Base-by-base conservation (phyloP, 257 asterid species). In the Avicennia marina region DNA sequence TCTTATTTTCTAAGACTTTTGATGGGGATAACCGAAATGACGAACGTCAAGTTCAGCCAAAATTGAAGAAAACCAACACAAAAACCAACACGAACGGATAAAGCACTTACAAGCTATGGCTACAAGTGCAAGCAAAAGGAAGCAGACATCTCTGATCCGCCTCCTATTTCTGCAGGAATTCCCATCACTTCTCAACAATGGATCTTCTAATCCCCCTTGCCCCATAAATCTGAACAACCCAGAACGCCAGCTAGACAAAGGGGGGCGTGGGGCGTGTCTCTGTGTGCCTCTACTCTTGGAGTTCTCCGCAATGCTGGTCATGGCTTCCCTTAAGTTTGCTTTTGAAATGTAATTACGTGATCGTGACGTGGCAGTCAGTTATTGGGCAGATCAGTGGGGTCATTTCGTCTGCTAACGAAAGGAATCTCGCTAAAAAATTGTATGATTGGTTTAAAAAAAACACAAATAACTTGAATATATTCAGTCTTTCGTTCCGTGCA, bases 51-150 rank as follows among this genome's bases (percentile, higher is more conserved):
- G 3, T 29, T 50, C 13, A 15, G 11, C 12, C 33, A 32, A 18
- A 45, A 20, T 39, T 1, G 34, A 11, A 11, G 29, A 20, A 31
- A 15, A 17, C 8, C 18, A 18, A 44, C 13, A 38, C 12, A 10
- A 4, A 39, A 18, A 20, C n/a, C n/a, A 21, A 42, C 18, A 29
- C 21, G 15, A 18, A 45, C 19, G 29, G 2, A 38, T 6, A 6
- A 31, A 54, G 34, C 4, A 65, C 83, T 76, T 70, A 80, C 86
- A 76, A 31, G 78, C 39, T 49, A 66, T 45, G 61, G 75, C 63
- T 26, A 58, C 10, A 42, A 80, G 56, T 24, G 58, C 66, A 45
- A 80, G 58, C 15, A 65, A 54, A 16, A 58, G 26, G 20, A 68
- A 40, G 3, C 61, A 39, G 27, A 69, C 2, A 60, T 50, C 29